Conservation (phyloP, 2,329 filamentous ascomycete genomes). For the Huntiella savannae region DNA sequence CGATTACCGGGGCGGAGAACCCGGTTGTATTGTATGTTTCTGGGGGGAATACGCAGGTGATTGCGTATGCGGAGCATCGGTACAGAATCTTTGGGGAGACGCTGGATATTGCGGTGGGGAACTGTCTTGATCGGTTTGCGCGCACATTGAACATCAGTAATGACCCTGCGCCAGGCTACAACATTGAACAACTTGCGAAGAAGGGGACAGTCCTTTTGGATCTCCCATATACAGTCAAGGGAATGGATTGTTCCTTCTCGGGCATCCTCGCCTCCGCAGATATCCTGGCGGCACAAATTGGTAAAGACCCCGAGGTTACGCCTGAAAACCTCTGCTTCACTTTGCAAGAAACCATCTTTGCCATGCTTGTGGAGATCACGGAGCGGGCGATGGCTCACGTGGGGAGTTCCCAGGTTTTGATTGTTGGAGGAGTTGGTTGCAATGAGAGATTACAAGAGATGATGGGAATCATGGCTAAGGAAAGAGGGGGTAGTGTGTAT, state of each 20-base stretch:
- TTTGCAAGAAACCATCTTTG: slow-evolving; percentile 84
- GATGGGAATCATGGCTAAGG: slow-evolving; percentile 91
- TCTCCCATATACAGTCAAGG: slow-evolving; percentile 88
- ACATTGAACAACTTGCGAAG: slow-evolving; percentile 83
- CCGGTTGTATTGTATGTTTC: slow-evolving; percentile 92
- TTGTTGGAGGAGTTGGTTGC: slow-evolving; percentile 89
- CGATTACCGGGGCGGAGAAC: slow-evolving; percentile 77
- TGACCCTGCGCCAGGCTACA: slow-evolving; percentile 91
- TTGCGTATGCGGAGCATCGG: slow-evolving; percentile 81
- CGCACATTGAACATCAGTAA: slow-evolving; percentile 81
- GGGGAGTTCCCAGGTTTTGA: slow-evolving; percentile 71
- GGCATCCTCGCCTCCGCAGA: slow-evolving; percentile 78
- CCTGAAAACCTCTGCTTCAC: slow-evolving; percentile 80
- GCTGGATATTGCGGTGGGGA: slow-evolving; percentile 91
- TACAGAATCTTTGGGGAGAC: slow-evolving; percentile 98
- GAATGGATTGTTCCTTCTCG: slow-evolving; percentile 95
- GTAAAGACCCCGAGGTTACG: slow-evolving; percentile 39
- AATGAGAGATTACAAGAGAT: slow-evolving; percentile 91
- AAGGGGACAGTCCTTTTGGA: slow-evolving; percentile 60
- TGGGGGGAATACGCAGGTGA: slow-evolving; percentile 94
- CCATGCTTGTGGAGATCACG: slow-evolving; percentile 97
- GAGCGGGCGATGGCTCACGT: slow-evolving; percentile 98
- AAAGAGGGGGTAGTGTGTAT: slow-evolving; percentile 76
- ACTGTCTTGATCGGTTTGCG: slow-evolving; percentile 91
- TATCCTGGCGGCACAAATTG: slow-evolving; percentile 52